Base-by-base conservation (phyloP, 176 grass and related monocot genomes). In the Metroxylon sagu region DNA sequence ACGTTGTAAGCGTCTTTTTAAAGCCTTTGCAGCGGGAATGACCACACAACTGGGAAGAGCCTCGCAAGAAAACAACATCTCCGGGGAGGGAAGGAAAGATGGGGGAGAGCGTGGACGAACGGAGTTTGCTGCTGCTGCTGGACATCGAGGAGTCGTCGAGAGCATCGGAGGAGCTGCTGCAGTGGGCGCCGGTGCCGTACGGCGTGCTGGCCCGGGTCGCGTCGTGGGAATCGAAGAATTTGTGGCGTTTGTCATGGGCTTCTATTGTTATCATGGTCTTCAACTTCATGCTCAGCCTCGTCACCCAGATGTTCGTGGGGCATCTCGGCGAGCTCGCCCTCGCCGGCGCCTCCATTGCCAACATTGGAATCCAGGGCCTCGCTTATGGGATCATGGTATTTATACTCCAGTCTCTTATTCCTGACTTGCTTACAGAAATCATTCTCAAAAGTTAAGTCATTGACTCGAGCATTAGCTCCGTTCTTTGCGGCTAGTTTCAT, bases 331-430 rank as follows among this genome's bases (percentile, higher is more conserved):
- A 77, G 31, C 79, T 95, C 16, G 60, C 75, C 23, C 89, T 89
- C 28, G 84, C 89, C 5, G 89, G 89, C 1, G 85, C 85, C 48
- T 89, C 89, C 57, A 83, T 95, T 62, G 78, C 82, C 74, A 95
- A 89, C 68, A 80, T 95, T 6, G 85, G 85, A 43, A 83, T 95
- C 64, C 90, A 95, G 69, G 90, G 85, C 39, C 82, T 95, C 18
- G 82, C 85, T 39, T 95, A 89, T 21, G 85, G 90, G 23, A 60
- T 95, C 61, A 95, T 95, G 89, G 89, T 95, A 87, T 57, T 5
- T 29, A 21, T 48, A 3, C 14, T 3, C 35, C 35, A 0, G 2
- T 43, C 35, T 43, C 8, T 43, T 43, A 3, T 23, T 23, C 21
- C 21, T 0, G 21, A 23, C 1, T 23, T 23, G 21, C 21, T 23